A percentile compares a stretch with the other conserved stretches of the same genome.
Evolutionary conservation across 2,329 filamentous ascomycete species (phyloP).

Genomic region (Aureobasidium sp.): DNA sequence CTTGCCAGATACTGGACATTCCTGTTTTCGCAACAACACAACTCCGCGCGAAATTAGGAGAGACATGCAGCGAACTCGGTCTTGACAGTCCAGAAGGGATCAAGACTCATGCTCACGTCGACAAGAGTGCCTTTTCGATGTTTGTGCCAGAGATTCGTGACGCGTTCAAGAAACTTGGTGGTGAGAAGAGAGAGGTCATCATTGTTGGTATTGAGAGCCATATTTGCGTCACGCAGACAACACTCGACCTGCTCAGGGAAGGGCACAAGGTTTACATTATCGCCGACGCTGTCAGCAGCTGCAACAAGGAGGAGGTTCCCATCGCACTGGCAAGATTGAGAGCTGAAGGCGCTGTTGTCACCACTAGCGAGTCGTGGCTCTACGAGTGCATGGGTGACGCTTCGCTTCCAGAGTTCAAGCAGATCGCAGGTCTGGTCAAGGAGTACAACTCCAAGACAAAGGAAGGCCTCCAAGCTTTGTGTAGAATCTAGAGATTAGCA

Average conservation of each 20-base stretch:
- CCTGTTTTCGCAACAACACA: conserved; percentile 85
- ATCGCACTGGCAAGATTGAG: conserved; percentile 71
- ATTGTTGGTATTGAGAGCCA: conserved; percentile 89
- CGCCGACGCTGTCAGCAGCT: conserved; percentile 82
- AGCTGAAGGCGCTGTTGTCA: conserved; percentile 68
- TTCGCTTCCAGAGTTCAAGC: conserved; percentile 60
- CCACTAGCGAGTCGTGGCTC: conserved; percentile 79
- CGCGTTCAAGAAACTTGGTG: conserved; percentile 32
- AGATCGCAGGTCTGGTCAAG: conserved; percentile 69
- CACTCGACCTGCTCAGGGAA: conserved; percentile 65
- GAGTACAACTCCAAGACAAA: conserved; percentile 64
- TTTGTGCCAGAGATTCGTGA: conserved; percentile 57
- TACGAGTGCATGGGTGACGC: conserved; percentile 89
- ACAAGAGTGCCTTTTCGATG: conserved; percentile 93
- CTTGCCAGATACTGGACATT: conserved; percentile 51
- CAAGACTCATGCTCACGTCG: conserved; percentile 51
- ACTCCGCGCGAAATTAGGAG: conserved; percentile 67
- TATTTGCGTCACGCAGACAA: conserved; percentile 90
- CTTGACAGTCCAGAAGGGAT: conserved; percentile 43
- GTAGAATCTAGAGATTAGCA: conserved; percentile 30
- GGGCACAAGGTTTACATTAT: conserved; percentile 81
- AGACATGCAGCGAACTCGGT: conserved; percentile 65
- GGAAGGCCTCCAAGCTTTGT: conserved; percentile 56
- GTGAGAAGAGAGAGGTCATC: conserved; percentile 47
- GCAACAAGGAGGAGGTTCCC: conserved; percentile 71